A percentile compares a stretch with the other conserved stretches of the same genome.
These are phyloP conservation scores for Penicillium paneum DNA, from an alignment of 2,329 filamentous ascomycete genomes.

Conservation along the genomic window DNA sequence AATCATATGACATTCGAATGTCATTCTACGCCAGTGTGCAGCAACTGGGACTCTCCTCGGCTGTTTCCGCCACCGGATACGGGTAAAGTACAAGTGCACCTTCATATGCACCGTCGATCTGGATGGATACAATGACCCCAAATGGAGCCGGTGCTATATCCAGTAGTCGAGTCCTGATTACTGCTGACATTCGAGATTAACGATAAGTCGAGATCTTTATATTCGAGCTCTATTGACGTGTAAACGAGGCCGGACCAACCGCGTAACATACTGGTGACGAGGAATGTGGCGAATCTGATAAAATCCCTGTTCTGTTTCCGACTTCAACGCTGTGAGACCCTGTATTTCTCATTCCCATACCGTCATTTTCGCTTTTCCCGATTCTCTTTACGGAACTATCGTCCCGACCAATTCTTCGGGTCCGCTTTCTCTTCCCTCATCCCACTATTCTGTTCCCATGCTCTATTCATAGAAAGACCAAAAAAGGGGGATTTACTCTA, in stretches of 20 bases:
- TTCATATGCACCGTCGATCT: slow-evolving; percentile 22
- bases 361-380: slow-evolving; percentile 1
- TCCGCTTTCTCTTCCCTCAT: slow-evolving; percentile 6
- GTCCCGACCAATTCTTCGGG: slow-evolving; percentile 6
- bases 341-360: slow-evolving; percentile 2
- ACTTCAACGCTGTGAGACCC: not conserved
- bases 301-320: slow-evolving; percentile 3
- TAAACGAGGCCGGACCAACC: slow-evolving; percentile 2
- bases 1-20: not conserved
- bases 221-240: not conserved
- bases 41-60: slow-evolving; percentile 8
- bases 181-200: not conserved
- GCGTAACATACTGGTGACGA: slow-evolving; percentile 4
- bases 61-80: not conserved
- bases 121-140: slow-evolving; percentile 14
- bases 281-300: slow-evolving; percentile 14
- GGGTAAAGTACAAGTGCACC: not conserved
- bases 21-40: not conserved
- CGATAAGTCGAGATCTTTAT: not conserved
- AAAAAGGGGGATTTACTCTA: not conserved
- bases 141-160: slow-evolving; percentile 7
- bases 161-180: slow-evolving; percentile 11
- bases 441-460: not conserved
- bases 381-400: slow-evolving; percentile 1
- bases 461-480: not conserved